Base-by-base conservation (phyloP, 768 basidiomycete species). In the Gloeopeniophorella convolvens region DNA sequence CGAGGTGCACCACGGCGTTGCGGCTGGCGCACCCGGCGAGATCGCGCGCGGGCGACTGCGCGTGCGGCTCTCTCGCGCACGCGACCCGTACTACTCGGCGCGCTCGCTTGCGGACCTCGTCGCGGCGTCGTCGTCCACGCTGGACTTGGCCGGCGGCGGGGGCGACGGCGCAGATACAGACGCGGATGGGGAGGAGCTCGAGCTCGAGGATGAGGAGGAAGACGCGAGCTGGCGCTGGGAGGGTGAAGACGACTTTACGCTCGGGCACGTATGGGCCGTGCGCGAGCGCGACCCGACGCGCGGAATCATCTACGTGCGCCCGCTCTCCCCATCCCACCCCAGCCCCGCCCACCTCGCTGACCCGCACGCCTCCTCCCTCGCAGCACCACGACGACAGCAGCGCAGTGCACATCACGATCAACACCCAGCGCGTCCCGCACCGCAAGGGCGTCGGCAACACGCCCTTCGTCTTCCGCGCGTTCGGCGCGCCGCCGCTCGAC, bases 321-420 rank as follows among this genome's bases (percentile, higher is more conserved):
- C 18, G 10, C 21, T 20, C 11, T 49, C 20, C 24, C n/a, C 9
- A 9, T 26, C 18, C 26, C 27, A 1, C 11, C 33, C 39, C 33
- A 33, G 33, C n/a, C n/a, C n/a, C n/a, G n/a, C n/a, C n/a, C n/a
- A n/a, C n/a, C n/a, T n/a, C n/a, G n/a, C n/a, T n/a, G n/a, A n/a
- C n/a, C n/a, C n/a, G n/a, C n/a, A n/a, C n/a, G n/a, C n/a, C n/a
- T n/a, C n/a, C n/a, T n/a, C 15, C 26, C 5, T 36, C 35, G 12
- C 52, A 86, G 82, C 70, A 79, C 58, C 81, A 84, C 55, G 68
- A 74, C 11, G 67, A 70, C 1, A 65, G 66, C 2, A 74, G 72
- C 1, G 73, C 74, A 39, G 65, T 87, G 10, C 84, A 87, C 51
- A 80, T 87, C 42, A 82, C 82, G 2, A 63, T 81, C 35, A 81